Evolutionary conservation across 176 grass and related monocot species (phyloP).

Genomic region (Bonia amplexicaulis): DNA sequence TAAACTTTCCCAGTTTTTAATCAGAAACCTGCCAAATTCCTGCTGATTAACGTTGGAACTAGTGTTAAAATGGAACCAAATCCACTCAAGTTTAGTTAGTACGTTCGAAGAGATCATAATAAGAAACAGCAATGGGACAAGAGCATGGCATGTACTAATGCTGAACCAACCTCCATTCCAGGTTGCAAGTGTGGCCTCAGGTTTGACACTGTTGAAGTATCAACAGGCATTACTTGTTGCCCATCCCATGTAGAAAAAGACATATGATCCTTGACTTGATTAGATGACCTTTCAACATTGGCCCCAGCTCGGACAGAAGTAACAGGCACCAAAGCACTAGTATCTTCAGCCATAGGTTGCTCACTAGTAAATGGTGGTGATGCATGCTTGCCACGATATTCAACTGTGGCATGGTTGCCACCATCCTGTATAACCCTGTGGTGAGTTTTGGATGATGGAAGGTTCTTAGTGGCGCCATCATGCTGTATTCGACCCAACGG

Average conservation of each 20-base stretch:
- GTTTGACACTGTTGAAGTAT: conserved; percentile 35
- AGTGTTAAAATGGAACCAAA: background rate
- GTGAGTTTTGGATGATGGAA: conserved; percentile 11
- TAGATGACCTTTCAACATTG: conserved; percentile 10
- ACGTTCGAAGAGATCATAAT: background rate
- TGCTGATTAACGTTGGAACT: background rate
- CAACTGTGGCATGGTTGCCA: conserved; percentile 11
- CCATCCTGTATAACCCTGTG: conserved; percentile 24
- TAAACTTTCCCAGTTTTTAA: background rate
- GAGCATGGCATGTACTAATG: background rate
- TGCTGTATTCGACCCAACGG: background rate
- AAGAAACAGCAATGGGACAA: conserved; percentile 3
- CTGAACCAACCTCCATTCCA: conserved; percentile 38
- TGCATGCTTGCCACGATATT: conserved; percentile 22
- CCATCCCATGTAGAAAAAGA: background rate
- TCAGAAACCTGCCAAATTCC: background rate
- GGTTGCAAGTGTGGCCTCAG: conserved; percentile 20
- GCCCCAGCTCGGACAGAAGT: conserved; percentile 8
- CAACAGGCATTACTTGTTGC: conserved; percentile 28
- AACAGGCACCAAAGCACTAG: conserved; percentile 20
- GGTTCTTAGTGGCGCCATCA: conserved; percentile 26
- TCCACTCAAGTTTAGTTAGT: background rate
- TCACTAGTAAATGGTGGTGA: conserved; percentile 16
- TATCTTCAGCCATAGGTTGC: conserved; percentile 27
- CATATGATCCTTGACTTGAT: conserved; percentile 12